phyloP scores from a whole-genome alignment of 208 protist genomes.

The Leptomonas pyrrhocoris region DNA sequence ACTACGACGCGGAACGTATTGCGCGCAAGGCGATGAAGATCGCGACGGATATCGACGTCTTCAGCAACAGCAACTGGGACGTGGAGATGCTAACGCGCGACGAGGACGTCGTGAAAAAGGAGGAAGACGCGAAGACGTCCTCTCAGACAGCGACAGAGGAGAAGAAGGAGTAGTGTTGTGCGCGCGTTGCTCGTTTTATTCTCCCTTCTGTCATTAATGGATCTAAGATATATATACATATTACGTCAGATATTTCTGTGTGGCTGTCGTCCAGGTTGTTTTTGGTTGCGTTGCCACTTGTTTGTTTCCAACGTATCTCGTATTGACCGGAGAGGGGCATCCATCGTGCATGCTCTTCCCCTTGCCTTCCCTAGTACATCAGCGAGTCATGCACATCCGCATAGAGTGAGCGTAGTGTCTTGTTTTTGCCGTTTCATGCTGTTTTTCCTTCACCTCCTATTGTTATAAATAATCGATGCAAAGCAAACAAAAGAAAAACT shows the following conservation, averaged over 20 bases:
- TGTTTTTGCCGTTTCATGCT: neutral
- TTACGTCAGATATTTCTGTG: too few relatives aligned
- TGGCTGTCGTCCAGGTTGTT: too few relatives aligned
- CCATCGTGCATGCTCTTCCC: too few relatives aligned
- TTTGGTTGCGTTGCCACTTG: too few relatives aligned
- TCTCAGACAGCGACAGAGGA: slow-evolving; percentile 9
- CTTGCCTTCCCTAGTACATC: neutral
- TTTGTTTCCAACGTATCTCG: too few relatives aligned
- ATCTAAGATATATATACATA: too few relatives aligned
- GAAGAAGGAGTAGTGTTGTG: slow-evolving; percentile 20
- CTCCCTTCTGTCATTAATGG: neutral
- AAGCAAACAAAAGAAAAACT: too few relatives aligned
- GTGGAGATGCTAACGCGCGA: slow-evolving; percentile 75
- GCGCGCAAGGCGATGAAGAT: slow-evolving; percentile 95
- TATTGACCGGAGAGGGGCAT: too few relatives aligned
- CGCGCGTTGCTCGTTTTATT: slow-evolving; percentile 6
- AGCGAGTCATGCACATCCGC: neutral
- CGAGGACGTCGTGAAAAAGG: slow-evolving; percentile 33
- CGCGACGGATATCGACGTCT: slow-evolving; percentile 95
- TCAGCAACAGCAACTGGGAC: slow-evolving; percentile 96
- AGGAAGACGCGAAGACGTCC: slow-evolving; percentile 25
- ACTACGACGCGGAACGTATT: slow-evolving; percentile 89
- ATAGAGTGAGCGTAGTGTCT: neutral
- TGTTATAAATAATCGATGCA: too few relatives aligned
- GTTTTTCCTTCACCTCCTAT: too few relatives aligned